Evolutionary conservation across 2,329 filamentous ascomycete species (phyloP).

Genomic region (Diplodia intermedia): DNA sequence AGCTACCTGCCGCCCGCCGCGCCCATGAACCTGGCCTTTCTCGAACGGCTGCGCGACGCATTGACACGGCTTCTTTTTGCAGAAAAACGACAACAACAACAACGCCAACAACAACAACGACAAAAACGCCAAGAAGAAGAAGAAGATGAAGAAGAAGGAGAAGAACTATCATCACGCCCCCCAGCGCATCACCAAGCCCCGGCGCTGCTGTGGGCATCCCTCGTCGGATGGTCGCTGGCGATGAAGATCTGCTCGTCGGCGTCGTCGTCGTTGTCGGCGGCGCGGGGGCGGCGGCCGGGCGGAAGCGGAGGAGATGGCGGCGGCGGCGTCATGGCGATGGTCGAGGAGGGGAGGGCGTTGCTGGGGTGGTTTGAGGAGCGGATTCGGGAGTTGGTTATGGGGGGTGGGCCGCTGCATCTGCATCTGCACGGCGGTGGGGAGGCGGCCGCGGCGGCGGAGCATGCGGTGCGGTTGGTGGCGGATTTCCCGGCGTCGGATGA

Average conservation of each 20-base stretch:
- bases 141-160: neutral
- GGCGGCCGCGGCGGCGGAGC: no score
- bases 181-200: no score
- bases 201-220: neutral
- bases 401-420: no score
- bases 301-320: no score
- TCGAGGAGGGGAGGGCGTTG: neutral
- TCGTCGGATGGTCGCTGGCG: neutral
- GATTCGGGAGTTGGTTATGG: neutral
- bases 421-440: no score
- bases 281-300: no score
- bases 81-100: no score
- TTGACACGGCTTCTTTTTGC: neutral
- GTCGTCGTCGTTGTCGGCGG: no score
- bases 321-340: no score
- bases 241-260: neutral
- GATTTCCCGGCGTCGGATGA: neutral
- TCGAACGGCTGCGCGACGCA: neutral
- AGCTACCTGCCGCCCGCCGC: neutral
- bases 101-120: no score
- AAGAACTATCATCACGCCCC: neutral
- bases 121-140: fast-evolving
- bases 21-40: neutral
- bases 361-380: neutral
- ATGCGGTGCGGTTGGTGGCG: neutral